Evolutionary conservation across 2,329 filamentous ascomycete genomes (phyloP).

Genomic region (Trichoderma sp.): DNA sequence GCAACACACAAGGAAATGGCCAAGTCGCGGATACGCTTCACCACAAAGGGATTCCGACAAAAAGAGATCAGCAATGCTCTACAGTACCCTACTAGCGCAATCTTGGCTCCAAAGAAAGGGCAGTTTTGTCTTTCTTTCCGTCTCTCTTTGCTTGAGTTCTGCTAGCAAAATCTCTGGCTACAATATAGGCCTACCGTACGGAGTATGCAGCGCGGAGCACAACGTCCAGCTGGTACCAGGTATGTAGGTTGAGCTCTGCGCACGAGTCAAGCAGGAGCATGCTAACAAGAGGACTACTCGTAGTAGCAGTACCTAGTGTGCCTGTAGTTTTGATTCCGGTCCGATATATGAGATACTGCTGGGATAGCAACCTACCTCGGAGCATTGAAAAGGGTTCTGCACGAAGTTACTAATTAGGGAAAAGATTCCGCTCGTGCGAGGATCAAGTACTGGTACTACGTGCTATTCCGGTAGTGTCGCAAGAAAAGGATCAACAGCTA

Average conservation of each 20-base stretch:
- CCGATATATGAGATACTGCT: not conserved
- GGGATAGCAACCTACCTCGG: conserved; percentile 13
- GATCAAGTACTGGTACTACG: not conserved
- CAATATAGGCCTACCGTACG: not conserved
- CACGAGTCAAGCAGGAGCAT: conserved; percentile 20
- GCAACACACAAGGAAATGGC: not conserved
- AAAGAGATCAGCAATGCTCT: not conserved
- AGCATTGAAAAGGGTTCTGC: conserved; percentile 15
- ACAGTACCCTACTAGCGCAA: conserved; percentile 6
- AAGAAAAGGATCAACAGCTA: conserved; percentile 2
- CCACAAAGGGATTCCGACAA: not conserved
- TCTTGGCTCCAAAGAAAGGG: not conserved
- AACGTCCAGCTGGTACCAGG: not conserved
- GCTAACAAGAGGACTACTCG: conserved; percentile 12
- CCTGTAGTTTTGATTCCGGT: conserved; percentile 18
- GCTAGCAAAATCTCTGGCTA: not conserved
- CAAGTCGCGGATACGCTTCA: not conserved
- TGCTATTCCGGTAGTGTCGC: not conserved
- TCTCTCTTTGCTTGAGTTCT: not conserved
- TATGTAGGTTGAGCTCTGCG: not conserved
- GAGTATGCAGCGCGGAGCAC: not conserved
- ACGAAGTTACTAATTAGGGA: conserved; percentile 13
- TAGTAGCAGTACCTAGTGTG: not conserved
- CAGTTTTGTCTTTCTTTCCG: not conserved
- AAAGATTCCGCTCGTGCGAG: conserved; percentile 10